These are phyloP conservation scores for Nakazawaea sp. DNA, from an alignment of 805 yeast species.

Conservation along the genomic window DNA sequence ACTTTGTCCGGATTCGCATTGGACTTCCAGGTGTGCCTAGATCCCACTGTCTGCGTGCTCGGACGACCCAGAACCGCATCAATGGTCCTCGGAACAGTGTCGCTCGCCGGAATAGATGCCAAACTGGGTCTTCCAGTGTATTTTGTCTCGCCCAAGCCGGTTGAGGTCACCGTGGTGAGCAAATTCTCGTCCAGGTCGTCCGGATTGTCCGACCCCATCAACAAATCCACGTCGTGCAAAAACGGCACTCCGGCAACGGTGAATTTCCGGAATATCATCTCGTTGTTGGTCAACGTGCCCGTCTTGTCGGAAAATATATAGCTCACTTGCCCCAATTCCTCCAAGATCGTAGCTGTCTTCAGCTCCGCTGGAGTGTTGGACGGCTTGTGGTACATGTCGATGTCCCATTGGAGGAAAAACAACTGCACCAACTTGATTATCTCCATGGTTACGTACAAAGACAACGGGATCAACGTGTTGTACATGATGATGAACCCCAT, in stretches of 20 bases:
- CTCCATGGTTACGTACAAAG: conserved; percentile 94
- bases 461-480: conserved; percentile 91
- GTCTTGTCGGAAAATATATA: conserved; percentile 95
- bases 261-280: conserved; percentile 87
- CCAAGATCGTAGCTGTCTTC: conserved; percentile 90
- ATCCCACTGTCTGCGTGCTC: conserved; percentile 16
- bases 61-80: conserved; percentile 10
- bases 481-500: conserved; percentile 98
- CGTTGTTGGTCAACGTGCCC: conserved; percentile 92
- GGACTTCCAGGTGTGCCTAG: conserved; percentile 35
- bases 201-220: conserved; percentile 18
- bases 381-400: conserved; percentile 86
- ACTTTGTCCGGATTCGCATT: conserved; percentile 26
- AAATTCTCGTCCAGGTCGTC: conserved; percentile 11
- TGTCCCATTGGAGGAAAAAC: conserved; percentile 75
- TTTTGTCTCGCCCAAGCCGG: conserved; percentile 23
- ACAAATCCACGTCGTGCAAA: conserved; percentile 67
- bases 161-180: conserved; percentile 18
- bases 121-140: conserved; percentile 53
- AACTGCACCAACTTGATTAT: conserved; percentile 87
- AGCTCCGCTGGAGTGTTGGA: conserved; percentile 92
- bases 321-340: conserved; percentile 95
- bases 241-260: conserved; percentile 86
- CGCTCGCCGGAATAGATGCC: conserved; percentile 33
- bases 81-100: conserved; percentile 14